Evolutionary conservation across 176 grass and related monocot genomes (phyloP).

Genomic region (Triticum timopheevii): DNA sequence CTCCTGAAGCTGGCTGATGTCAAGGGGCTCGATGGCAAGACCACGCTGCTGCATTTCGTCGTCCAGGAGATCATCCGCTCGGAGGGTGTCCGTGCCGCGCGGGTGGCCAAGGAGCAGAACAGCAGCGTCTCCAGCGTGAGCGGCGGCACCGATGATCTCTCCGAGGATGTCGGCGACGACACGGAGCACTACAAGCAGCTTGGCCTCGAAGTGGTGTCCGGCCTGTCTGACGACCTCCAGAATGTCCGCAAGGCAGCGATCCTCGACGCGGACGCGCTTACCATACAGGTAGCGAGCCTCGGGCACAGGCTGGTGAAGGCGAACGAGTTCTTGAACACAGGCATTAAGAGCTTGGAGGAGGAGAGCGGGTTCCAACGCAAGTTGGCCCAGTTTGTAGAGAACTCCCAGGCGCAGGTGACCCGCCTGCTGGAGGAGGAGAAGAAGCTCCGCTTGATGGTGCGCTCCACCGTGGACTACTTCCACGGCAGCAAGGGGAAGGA

Average conservation of each 20-base stretch:
- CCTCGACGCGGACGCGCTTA: constrained; percentile 69
- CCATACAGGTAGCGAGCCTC: constrained; percentile 50
- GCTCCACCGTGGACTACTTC: constrained; percentile 72
- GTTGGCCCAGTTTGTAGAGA: constrained; percentile 50
- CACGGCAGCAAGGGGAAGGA: constrained; percentile 81
- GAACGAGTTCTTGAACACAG: constrained; percentile 57
- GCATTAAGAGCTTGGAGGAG: constrained; percentile 59
- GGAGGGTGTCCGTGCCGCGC: constrained; percentile 62
- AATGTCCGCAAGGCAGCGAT: constrained; percentile 70
- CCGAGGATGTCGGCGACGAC: constrained; percentile 32
- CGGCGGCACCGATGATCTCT: constrained; percentile 29
- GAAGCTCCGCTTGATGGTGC: constrained; percentile 63
- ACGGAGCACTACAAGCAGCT: constrained; percentile 64
- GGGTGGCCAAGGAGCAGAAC: constrained; percentile 32
- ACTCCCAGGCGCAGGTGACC: constrained; percentile 52
- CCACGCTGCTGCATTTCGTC: constrained; percentile 80
- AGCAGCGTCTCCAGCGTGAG: constrained; percentile 44
- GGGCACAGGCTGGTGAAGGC: constrained; percentile 65
- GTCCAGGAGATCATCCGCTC: constrained; percentile 75
- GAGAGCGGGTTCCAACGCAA: constrained; percentile 71
- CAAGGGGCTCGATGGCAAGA: constrained; percentile 82
- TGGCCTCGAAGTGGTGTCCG: constrained; percentile 61
- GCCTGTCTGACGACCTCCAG: constrained; percentile 58
- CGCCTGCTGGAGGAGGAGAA: constrained; percentile 70
- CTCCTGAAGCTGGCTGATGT: constrained; percentile 81